Percentiles rank a stretch among this genome's conserved stretches.
Evolutionary conservation across 192 early-diverging fungal species (phyloP).

Genomic region (Coemansia sp.): DNA sequence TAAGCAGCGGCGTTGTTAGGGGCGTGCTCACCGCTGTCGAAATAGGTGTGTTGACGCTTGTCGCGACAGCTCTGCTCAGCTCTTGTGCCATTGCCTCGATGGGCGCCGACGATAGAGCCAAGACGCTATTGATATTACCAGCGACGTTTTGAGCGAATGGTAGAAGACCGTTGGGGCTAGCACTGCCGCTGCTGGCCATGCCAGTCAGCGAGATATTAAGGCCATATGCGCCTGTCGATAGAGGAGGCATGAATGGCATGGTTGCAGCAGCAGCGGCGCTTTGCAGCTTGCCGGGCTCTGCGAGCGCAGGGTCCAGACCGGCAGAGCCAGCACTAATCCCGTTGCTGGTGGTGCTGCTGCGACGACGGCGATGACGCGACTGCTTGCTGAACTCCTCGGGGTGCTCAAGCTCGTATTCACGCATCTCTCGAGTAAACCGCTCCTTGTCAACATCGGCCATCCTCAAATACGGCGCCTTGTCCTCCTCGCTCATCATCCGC

Average conservation of each 20-base stretch:
- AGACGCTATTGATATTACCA: not conserved
- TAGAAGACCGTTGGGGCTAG: slow-evolving; percentile 2
- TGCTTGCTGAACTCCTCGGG: slow-evolving; percentile 27
- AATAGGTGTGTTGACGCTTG: slow-evolving; percentile 17
- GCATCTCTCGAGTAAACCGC: slow-evolving; percentile 44
- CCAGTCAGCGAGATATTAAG: slow-evolving; percentile 27
- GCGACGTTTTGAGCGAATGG: not conserved
- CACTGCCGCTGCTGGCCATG: not conserved
- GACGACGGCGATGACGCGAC: slow-evolving; percentile 23
- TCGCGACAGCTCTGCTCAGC: slow-evolving; percentile 6
- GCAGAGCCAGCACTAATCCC: not conserved
- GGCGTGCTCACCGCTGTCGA: slow-evolving; percentile 22
- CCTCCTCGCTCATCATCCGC: slow-evolving; percentile 41
- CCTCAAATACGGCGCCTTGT: slow-evolving; percentile 35
- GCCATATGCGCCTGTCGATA: not conserved
- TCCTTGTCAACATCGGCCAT: slow-evolving; percentile 48
- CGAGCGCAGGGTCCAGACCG: not conserved
- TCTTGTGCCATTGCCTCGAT: slow-evolving; percentile 5
- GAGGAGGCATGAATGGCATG: not conserved
- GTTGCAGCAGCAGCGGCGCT: not conserved
- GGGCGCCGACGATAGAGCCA: not conserved
- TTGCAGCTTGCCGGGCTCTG: slow-evolving; percentile 12
- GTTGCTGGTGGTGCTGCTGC: slow-evolving; percentile 28
- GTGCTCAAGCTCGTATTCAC: slow-evolving; percentile 41
- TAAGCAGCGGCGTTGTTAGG: slow-evolving; percentile 18